Base-by-base conservation (phyloP, 2,329 filamentous ascomycete genomes). In the Alternaria rosae region DNA sequence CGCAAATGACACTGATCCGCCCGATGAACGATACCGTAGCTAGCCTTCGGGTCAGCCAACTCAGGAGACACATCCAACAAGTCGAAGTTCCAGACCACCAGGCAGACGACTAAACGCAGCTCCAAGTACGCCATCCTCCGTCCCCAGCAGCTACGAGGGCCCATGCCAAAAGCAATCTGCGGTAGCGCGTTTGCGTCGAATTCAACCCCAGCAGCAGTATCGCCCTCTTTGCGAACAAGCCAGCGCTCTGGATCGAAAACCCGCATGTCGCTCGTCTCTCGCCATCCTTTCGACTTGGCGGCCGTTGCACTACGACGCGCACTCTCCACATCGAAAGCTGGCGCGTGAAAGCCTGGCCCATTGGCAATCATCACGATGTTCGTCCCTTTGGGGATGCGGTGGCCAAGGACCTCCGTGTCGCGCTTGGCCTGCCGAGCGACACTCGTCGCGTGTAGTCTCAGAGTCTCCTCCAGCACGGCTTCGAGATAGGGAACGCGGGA, bases 351-450 rank as follows among this genome's bases (percentile, higher is more conserved):
- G 60, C 68, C 64, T 13, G 73, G 59, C 5, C 73, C 71, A 51
- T 74, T 69, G 7, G 52, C 67, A 53, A 79, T 65, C 47, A 79
- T 55, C 23, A 76, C 73, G 10, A 80, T 70, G 48, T 76, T 66
- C 0, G 80, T 79, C 15, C 80, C 80, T 21, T 78, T 79, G 3
- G 80, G 81, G 12, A 83, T 77, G 25, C 35, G 61, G 48, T 78
- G 70, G 6, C 82, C 82, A 1, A 84, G 71, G 10, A 85, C 55
- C 12, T 74, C 62, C 1, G 82, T 81, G 64, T 84, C 82, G 26
- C 69, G 61, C 5, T 70, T 66, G 1, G 81, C 76, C 4, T 61
- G 56, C 9, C 83, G 79, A 2, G 70, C 54, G 4, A 74, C 54
- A 2, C 73, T 72, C 3, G 77, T 77, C n/a, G 59, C 61, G 20